phyloP scores from a whole-genome alignment of 192 early-diverging fungal species.

The Podila epicladia region DNA sequence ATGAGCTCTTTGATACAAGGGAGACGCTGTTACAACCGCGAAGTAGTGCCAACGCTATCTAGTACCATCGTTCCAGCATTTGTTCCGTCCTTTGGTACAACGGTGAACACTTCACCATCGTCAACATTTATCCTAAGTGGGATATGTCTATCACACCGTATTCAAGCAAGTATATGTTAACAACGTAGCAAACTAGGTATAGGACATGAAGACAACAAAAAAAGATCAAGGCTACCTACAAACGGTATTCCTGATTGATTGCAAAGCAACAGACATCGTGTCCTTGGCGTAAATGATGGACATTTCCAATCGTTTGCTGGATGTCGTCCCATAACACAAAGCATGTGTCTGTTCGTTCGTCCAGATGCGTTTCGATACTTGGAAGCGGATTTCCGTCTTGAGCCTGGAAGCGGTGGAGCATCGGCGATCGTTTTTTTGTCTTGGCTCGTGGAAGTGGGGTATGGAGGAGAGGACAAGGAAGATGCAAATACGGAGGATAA shows the following conservation, averaged over 20 bases:
- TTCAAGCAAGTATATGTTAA: background rate
- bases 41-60: background rate
- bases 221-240: background rate
- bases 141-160: background rate
- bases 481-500: background rate
- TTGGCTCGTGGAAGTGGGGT: background rate
- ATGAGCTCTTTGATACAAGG: no score
- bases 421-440: no score
- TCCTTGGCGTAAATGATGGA: background rate
- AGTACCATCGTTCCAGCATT: background rate
- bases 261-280: background rate
- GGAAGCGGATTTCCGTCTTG: background rate
- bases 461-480: background rate
- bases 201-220: background rate
- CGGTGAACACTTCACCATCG: background rate
- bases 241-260: background rate
- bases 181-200: no score
- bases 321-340: background rate
- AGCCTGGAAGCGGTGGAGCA: background rate
- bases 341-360: background rate
- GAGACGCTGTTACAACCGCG: no score
- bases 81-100: background rate
- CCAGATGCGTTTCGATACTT: background rate
- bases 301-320: background rate
- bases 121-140: background rate